Evolutionary conservation across 257 asterid genomes (phyloP), one percentile per base, ranked within the genome.

Genomic region (Fraxinus cuspidata): DNA sequence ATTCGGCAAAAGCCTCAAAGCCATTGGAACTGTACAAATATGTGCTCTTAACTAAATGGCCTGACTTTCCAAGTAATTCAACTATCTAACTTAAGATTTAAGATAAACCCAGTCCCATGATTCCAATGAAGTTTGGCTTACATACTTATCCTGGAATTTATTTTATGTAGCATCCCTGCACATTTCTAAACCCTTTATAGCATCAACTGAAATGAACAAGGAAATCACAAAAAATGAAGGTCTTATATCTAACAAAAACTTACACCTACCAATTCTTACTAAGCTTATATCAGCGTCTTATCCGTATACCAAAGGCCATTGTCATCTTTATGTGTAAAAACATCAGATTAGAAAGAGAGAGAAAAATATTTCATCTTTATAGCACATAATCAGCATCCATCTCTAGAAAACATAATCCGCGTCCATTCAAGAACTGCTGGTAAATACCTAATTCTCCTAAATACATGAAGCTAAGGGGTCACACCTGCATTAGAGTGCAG

Each of bases 31-130:
- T 35, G 71, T n/a, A 25, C 58, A 11, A 40, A 74, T 21, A 29
- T 51, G 31, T 28, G n/a, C 16, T 58, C 65, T 32, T 35, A 72
- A 32, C 16, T 67, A 77, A 28, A 81, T 23, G 67, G 32, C 65
- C 6, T 9, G 69, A 31, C 66, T 10, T 44, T 44, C 16, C 51
- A 44, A 10, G 51, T 44, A 25, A 40, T 64, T 75, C 12, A 32
- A 64, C 51, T 13, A 0, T 65, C 28, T 25, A 65, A 25, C 42
- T 19, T 65, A 73, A 70, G 73, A 29, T 73, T 34, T 64, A 47
- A 53, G 18, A 5, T 6, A 68, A 23, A 82, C n/a, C n/a, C 64
- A 42, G 77, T 65, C 40, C 40, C 40, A 1, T 35, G 7, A 35
- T 9, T 35, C 40, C 56, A 37, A 63, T 49, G 15, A 12, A 25